Base-by-base conservation (phyloP, 257 asterid genomes). In the Nicotiana knightiana region DNA sequence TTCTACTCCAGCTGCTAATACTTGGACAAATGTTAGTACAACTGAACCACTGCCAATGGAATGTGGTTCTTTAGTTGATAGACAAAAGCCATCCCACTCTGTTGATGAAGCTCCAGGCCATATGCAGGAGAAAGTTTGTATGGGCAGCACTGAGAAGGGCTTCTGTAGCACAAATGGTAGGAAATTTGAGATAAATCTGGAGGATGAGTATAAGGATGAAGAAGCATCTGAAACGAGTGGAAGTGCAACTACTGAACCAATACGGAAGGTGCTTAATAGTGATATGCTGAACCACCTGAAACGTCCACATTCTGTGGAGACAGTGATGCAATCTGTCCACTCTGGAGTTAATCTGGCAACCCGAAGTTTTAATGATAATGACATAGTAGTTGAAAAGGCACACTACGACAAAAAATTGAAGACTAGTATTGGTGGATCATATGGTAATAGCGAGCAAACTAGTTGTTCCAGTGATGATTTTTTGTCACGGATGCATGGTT, bases 351-450 rank as follows among this genome's bases (percentile, higher is more conserved):
- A 87, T 66, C 85, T 73, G 61, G 82, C 82, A 21, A 67, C 81
- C 2, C 77, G 57, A 35, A 80, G 83, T 83, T 86, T 82, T 67
- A 63, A 35, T 43, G 77, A 64, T 33, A 83, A 80, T 13, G 81
- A 82, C 67, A 68, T 78, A 59, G 83, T 83, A 33, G 82, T 82
- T 75, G 91, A 85, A 80, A 86, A 81, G 75, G 97, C 85, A 85
- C 82, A 88, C 84, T 30, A 35, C 68, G 63, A 57, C 77, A 35
- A 79, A 82, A 83, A 75, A 75, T 83, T 76, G 85, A 88, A 88
- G 84, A 76, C 85, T 75, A 61, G 65, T 83, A 4, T 64, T 65
- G 71, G 64, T 76, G 83, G 76, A 78, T 80, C 81, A 30, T 58
- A 59, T 86, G 82, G 85, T 78, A 64, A 68, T 82, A 68, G 62